Evolutionary conservation across 2,329 filamentous ascomycete genomes (phyloP).

Genomic region (Arthroderma uncinatum): DNA sequence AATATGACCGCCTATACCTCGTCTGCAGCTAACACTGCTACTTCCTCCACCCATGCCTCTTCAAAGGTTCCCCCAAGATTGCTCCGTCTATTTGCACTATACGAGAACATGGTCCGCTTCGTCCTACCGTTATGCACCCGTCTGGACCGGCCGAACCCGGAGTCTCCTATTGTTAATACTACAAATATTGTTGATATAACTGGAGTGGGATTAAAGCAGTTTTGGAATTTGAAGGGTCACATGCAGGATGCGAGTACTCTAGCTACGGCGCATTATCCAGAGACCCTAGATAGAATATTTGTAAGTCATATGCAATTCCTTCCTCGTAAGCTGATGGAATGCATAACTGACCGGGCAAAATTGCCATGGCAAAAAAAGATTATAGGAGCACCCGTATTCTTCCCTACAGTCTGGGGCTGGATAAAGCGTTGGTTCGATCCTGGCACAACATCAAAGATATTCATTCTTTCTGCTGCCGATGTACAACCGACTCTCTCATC

Average conservation of each 20-base stretch:
- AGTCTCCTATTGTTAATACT: conserved; percentile 80
- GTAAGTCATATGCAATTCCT: conserved; percentile 28
- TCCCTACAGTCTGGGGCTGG: conserved; percentile 85
- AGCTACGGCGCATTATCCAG: conserved; percentile 88
- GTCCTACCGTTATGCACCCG: conserved; percentile 74
- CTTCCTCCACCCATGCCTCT: conserved; percentile 49
- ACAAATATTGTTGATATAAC: conserved; percentile 94
- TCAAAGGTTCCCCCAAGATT: conserved; percentile 55
- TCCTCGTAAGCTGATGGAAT: no score
- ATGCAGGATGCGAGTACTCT: conserved; percentile 87
- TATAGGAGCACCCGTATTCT: conserved; percentile 81
- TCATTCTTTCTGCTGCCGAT: conserved; percentile 65
- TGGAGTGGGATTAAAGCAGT: conserved; percentile 78
- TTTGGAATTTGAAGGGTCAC: conserved; percentile 87
- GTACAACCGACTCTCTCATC: conserved; percentile 63
- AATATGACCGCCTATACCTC: conserved; percentile 65
- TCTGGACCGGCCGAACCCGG: conserved; percentile 59
- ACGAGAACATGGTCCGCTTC: conserved; percentile 85
- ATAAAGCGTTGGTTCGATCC: conserved; percentile 93
- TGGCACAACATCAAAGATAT: conserved; percentile 90
- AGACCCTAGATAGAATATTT: conserved; percentile 77
- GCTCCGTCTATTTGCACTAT: conserved; percentile 78
- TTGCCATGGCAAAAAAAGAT: conserved; percentile 46
- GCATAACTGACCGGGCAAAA: no score
- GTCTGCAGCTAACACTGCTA: conserved; percentile 37